Base-by-base conservation (phyloP, 176 grass and related monocot genomes). In the Melocanna baccifera region DNA sequence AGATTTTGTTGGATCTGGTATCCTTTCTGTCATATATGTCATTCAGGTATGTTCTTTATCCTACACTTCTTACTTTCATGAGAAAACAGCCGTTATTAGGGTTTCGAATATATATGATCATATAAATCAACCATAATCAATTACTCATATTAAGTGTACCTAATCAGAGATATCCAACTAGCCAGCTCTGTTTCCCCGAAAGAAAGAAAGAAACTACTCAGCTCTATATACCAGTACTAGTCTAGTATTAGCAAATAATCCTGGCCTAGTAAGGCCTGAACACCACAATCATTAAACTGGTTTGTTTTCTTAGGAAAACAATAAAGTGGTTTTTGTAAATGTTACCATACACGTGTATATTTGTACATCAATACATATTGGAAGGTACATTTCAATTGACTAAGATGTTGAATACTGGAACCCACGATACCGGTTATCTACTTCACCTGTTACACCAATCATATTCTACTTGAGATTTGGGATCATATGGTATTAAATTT, bases 91-190 rank as follows among this genome's bases (percentile, higher is more conserved):
- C 25, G 4, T 84, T 14, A 37, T 53, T 50, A 64, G 30, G 6
- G 32, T 22, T 39, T 75, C 58, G 53, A 64, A 39, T 22, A 63
- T 25, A 9, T 59, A 59, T 23, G n/a, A 4, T 12, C n/a, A 25
- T 59, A 62, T 62, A 11, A 51, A 79, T 47, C 42, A 50, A 79
- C 62, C 42, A n/a, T 9, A 71, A 22, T 32, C 19, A 43, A 81
- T 58, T 41, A 46, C 37, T 47, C 12, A 12, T 32, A n/a, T 9
- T 41, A 46, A 57, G 32, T 18, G 7, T 15, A 22, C 25, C 55
- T 73, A 39, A 67, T 36, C 45, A 75, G 19, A 22, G 55, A 75
- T 45, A n/a, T n/a, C 72, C 19, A 75, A 63, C 36, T 76, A 76
- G 61, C 13, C 12, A 53, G 32, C 18, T 76, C 32, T 47, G 53